phyloP scores from a whole-genome alignment of 352 stramenopile genomes.

The Globisporangium viniferum region DNA sequence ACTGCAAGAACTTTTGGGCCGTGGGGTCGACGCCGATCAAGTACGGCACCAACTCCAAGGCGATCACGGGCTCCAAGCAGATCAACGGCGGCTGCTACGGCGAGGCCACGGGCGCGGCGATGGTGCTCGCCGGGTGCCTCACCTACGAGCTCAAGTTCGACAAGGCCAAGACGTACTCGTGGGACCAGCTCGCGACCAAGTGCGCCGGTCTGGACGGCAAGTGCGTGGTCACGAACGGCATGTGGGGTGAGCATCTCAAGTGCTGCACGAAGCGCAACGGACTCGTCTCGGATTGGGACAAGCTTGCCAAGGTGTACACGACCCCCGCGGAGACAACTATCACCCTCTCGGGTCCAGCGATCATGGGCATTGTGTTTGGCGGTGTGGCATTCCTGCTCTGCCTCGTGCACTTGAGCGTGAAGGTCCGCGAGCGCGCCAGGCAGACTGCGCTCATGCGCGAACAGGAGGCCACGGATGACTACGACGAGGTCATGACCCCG shows the following conservation, averaged over 20 bases:
- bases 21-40: constrained; percentile 70
- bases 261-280: constrained; percentile 65
- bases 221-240: constrained; percentile 78
- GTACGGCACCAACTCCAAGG: constrained; percentile 59
- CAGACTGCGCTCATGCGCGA: constrained; percentile 84
- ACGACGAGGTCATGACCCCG: constrained; percentile 87
- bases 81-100: constrained; percentile 85
- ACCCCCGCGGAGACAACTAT: constrained; percentile 38
- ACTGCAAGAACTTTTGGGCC: constrained; percentile 83
- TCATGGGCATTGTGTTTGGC: constrained; percentile 75
- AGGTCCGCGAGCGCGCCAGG: constrained; percentile 68
- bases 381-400: constrained; percentile 70
- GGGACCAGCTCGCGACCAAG: constrained; percentile 76
- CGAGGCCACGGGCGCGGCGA: constrained; percentile 37
- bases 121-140: constrained; percentile 74
- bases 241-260: constrained; percentile 78
- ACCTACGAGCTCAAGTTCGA: constrained; percentile 62
- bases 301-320: constrained; percentile 64
- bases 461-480: constrained; percentile 84
- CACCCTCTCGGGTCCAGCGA: constrained; percentile 54
- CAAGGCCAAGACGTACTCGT: constrained; percentile 75
- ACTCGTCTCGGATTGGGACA: constrained; percentile 68
- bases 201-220: constrained; percentile 68
- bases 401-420: constrained; percentile 73
- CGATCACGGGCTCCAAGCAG: constrained; percentile 70